Percentiles rank a stretch among this genome's conserved stretches.
phyloP scores from a whole-genome alignment of 208 protist species.

The Naegleria lovaniensis region DNA sequence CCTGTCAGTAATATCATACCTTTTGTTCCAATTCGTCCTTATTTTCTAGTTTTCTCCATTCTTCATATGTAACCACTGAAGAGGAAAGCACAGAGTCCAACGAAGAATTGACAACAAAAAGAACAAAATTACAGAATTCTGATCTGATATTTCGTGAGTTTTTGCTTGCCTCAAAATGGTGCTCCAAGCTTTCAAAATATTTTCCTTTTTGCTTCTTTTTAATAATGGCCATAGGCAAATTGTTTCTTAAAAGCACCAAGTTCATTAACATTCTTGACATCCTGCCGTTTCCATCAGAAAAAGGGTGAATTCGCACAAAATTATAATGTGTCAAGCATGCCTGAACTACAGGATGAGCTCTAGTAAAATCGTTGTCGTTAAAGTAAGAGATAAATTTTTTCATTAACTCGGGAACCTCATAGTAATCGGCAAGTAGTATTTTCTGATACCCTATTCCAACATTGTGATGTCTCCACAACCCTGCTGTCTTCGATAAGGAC shows the following conservation, averaged over 20 bases:
- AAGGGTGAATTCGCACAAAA: neutral
- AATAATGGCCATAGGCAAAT: neutral
- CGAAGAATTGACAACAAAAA: no score
- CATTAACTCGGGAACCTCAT: neutral
- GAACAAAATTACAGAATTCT: no score
- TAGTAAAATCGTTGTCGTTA: neutral
- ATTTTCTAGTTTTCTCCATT: no score
- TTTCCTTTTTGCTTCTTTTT: neutral
- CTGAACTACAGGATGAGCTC: neutral
- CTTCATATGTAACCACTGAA: no score
- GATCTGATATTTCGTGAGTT: no score
- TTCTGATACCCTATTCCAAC: neutral
- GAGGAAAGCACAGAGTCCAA: no score
- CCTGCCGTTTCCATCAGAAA: neutral
- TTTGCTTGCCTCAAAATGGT: no score
- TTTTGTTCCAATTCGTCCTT: no score
- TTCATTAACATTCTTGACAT: conserved; percentile 7
- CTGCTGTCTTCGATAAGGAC: neutral
- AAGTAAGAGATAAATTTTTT: neutral
- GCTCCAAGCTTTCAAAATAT: no score
- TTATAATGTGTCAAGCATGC: neutral
- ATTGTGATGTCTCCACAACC: neutral
- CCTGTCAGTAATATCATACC: no score
- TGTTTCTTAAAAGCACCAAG: neutral
- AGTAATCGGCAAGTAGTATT: neutral